Evolutionary conservation across 331 rosid species (phyloP).

Genomic region (Pyrus hybrid): DNA sequence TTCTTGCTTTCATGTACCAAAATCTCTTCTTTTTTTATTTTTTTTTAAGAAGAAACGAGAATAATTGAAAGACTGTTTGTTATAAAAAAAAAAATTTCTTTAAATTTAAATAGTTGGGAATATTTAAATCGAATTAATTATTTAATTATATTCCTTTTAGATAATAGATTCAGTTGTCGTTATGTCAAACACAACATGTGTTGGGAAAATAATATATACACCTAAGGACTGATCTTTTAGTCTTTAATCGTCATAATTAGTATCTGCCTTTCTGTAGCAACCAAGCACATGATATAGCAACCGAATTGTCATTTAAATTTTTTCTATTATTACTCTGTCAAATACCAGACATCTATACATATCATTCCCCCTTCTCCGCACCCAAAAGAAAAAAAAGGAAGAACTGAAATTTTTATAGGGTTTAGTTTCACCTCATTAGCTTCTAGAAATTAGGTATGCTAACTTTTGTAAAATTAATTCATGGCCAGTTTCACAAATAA

Average conservation of each 20-base stretch:
- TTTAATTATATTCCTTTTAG: neutral
- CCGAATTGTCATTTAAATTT: neutral
- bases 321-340: neutral
- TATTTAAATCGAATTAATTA: neutral
- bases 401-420: too few relatives aligned
- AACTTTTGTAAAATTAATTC: neutral
- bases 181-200: neutral
- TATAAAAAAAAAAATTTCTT: too few relatives aligned
- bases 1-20: neutral
- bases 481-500: neutral
- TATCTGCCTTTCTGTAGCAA: neutral
- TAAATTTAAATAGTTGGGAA: too few relatives aligned
- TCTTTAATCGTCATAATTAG: neutral
- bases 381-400: too few relatives aligned
- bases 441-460: too few relatives aligned
- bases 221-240: neutral
- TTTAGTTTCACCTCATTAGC: too few relatives aligned
- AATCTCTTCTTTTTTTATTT: too few relatives aligned
- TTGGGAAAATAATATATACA: neutral
- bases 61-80: neutral
- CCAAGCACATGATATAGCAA: neutral
- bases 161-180: neutral
- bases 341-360: neutral
- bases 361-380: too few relatives aligned
- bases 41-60: neutral